Conservation (phyloP, 140 eudicot genomes). For the Erigeron philadelphicus region DNA sequence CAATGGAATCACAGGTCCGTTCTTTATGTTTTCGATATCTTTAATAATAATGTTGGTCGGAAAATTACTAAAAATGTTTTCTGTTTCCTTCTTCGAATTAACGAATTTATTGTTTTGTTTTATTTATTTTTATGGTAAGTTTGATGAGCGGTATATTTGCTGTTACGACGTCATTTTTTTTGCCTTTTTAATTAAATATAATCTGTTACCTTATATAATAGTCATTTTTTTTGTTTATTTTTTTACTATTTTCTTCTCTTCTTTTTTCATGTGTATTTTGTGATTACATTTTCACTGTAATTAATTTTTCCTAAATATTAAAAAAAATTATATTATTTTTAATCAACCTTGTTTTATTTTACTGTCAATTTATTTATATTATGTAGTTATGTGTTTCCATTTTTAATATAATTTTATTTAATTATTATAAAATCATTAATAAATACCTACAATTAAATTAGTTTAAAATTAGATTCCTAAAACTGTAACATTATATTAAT, state of each 20-base stretch:
- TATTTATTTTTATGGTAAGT: slow-evolving; percentile 24
- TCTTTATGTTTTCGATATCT: not conserved
- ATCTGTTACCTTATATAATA: slow-evolving; percentile 3
- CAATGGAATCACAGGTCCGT: slow-evolving; percentile 40
- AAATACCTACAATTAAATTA: not conserved
- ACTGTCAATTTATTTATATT: not conserved
- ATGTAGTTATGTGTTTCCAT: no score
- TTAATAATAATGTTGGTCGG: slow-evolving; percentile 1
- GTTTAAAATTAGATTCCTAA: not conserved
- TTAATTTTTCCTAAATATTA: not conserved
- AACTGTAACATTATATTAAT: slow-evolving; percentile 24
- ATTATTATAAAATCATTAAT: not conserved
- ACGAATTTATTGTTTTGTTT: not conserved
- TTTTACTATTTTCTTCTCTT: not conserved
- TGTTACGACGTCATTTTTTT: slow-evolving; percentile 23
- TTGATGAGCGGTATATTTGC: slow-evolving; percentile 2
- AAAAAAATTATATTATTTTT: not conserved
- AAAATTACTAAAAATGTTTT: no score
- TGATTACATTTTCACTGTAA: not conserved
- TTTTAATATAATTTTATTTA: not conserved
- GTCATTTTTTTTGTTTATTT: not conserved
- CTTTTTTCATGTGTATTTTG: not conserved
- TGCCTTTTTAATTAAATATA: slow-evolving; percentile 2
- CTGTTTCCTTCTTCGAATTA: not conserved
- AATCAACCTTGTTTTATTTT: not conserved